Evolutionary conservation across 257 asterid species (phyloP).

Genomic region (Nicotiana undulata): DNA sequence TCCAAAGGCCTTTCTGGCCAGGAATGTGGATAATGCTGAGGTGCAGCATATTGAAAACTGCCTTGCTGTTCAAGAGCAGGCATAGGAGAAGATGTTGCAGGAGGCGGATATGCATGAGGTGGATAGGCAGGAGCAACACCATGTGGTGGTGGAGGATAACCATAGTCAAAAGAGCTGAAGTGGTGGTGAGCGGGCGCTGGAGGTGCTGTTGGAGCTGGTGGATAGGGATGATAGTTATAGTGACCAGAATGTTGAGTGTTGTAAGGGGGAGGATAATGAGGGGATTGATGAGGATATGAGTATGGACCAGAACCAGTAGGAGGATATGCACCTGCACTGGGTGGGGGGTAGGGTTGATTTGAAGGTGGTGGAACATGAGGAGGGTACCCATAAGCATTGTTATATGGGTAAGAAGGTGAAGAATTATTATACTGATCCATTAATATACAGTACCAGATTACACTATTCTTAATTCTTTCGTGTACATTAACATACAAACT

Average conservation of each 20-base stretch:
- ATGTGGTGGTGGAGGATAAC: conserved; percentile 31
- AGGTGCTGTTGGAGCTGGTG: conserved; percentile 27
- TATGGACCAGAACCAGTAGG: conserved; percentile 20
- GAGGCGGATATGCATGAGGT: conserved; percentile 38
- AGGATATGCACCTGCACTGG: conserved; percentile 17
- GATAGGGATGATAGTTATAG: conserved; percentile 29
- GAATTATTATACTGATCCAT: conserved; percentile 62
- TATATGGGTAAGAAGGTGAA: conserved; percentile 51
- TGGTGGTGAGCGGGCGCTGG: conserved; percentile 6
- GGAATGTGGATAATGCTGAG: conserved; percentile 35
- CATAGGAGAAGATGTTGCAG: conserved; percentile 32
- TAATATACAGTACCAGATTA: conserved; percentile 8
- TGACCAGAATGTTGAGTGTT: conserved; percentile 33
- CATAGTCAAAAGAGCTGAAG: conserved; percentile 18
- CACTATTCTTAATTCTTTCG: conserved; percentile 3
- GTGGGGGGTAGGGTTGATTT: conserved; percentile 50
- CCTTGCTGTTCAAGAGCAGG: conserved; percentile 30
- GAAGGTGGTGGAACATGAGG: conserved; percentile 30
- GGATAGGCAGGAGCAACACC: conserved; percentile 41
- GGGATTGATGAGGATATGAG: conserved; percentile 30
- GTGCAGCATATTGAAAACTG: conserved; percentile 37
- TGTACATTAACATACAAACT: conserved; percentile 2
- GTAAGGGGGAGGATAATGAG: conserved; percentile 52
- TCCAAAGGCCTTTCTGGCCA: conserved; percentile 38
- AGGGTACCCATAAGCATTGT: conserved; percentile 44